phyloP scores from a whole-genome alignment of 2,329 filamentous ascomycete genomes.

The Trichoderma atrobrunneum region DNA sequence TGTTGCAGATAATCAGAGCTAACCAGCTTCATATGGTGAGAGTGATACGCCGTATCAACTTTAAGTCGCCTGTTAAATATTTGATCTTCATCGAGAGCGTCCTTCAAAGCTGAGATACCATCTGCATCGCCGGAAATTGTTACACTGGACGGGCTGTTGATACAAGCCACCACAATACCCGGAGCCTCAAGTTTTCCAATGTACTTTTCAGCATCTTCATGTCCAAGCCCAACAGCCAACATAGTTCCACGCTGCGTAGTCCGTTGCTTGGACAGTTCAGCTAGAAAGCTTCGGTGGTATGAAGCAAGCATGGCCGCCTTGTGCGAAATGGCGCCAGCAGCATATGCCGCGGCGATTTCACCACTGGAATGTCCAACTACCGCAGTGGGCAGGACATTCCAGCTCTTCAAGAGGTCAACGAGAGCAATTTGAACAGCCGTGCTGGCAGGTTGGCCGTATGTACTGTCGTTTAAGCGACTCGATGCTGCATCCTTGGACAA shows the following conservation, averaged over 20 bases:
- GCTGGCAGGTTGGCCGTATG: constrained; percentile 23
- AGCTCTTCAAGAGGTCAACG: constrained; percentile 21
- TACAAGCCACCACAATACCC: constrained; percentile 29
- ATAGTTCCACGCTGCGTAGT: constrained; percentile 23
- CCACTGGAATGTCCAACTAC: constrained; percentile 28
- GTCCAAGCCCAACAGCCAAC: constrained; percentile 26
- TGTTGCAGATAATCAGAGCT: background rate
- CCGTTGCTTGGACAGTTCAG: constrained; percentile 12
- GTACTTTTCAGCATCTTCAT: background rate
- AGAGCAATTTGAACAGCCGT: constrained; percentile 27
- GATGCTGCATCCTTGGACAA: background rate
- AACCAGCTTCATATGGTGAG: constrained; percentile 8
- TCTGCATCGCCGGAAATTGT: constrained; percentile 34
- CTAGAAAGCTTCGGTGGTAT: constrained; percentile 25
- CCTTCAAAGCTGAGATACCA: constrained; percentile 27
- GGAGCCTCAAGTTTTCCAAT: background rate
- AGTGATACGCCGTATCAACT: constrained; percentile 19
- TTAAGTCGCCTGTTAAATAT: constrained; percentile 26
- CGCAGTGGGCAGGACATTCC: constrained; percentile 20
- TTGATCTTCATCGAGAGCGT: constrained; percentile 24
- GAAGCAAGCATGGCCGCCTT: constrained; percentile 25
- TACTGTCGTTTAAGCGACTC: constrained; percentile 21
- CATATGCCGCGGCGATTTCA: constrained; percentile 39
- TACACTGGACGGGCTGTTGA: constrained; percentile 33
- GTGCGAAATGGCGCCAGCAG: constrained; percentile 25